A percentile compares a stretch with the other conserved stretches of the same genome.
phyloP scores from a whole-genome alignment of 2,329 filamentous ascomycete genomes.

The Cercospora sp. region DNA sequence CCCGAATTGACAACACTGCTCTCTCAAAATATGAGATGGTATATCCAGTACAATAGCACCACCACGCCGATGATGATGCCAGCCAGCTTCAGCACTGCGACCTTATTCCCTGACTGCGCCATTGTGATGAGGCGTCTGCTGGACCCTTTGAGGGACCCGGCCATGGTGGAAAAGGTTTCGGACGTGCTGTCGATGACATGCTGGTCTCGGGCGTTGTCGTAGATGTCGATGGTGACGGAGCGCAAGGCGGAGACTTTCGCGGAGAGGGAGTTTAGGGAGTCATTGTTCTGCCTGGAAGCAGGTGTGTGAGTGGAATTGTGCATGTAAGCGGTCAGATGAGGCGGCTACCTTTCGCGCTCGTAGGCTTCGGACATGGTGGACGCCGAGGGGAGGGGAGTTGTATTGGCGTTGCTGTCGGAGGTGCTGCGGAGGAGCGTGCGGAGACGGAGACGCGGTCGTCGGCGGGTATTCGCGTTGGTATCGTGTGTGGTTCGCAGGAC shows the following conservation, averaged over 20 bases:
- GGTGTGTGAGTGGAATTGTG: constrained; percentile 7
- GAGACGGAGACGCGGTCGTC: background rate
- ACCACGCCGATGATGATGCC: constrained; percentile 75
- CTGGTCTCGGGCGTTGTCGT: constrained; percentile 89
- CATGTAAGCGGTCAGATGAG: constrained; percentile 18
- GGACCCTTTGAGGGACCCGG: constrained; percentile 78
- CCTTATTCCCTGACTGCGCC: constrained; percentile 86
- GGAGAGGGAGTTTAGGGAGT: constrained; percentile 85
- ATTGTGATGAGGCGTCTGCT: constrained; percentile 81
- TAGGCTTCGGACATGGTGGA: constrained; percentile 58
- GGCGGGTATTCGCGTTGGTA: background rate
- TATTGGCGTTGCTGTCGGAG: constrained; percentile 10
- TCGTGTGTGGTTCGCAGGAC: background rate
- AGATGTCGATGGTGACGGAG: constrained; percentile 94
- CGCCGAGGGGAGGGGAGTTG: background rate
- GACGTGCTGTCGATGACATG: constrained; percentile 83
- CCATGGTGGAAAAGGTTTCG: constrained; percentile 89
- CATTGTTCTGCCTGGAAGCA: constrained; percentile 76
- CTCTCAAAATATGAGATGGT: constrained; percentile 37
- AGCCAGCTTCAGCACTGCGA: constrained; percentile 85
- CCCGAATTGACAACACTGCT: background rate
- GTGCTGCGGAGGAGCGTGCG: constrained; percentile 1
- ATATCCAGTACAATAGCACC: constrained; percentile 73
- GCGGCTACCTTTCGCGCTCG: constrained; percentile 58
- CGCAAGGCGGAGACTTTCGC: constrained; percentile 89